Evolutionary conservation across 768 basidiomycete genomes (phyloP), one percentile per base, ranked within the genome.

Genomic region (Boletus edulis): DNA sequence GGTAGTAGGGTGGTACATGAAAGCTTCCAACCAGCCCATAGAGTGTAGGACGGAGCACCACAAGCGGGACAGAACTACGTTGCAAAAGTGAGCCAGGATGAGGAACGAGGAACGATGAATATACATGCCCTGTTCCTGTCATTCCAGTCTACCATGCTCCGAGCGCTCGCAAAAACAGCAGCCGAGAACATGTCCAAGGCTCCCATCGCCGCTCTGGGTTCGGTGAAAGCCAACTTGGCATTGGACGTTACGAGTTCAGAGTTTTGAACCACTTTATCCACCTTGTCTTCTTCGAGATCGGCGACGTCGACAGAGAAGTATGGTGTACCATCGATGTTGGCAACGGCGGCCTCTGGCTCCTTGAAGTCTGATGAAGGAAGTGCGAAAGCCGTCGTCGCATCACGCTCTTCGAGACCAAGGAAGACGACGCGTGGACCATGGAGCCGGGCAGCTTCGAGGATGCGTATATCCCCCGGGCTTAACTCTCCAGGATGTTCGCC

Each of bases 1-100:
- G 91, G 89, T 18, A 92, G 70, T 27, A 91, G 69, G 0, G 89
- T 80, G 7, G 80, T 75, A 69, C 96, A 99, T 5, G 82, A 79
- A 2, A 94, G 73, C 72, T 99, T 99, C 95, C 94, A 99, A 0
- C 96, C 96, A 4, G 84, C 94, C 96, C 96, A 98, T 61, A 91
- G 76, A 0, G 92, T 89, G 63, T 91, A 90, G 0, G 85, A 82
- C 3, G 80, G 79, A 0, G 86, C 81, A 4, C 94, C 94, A 68
- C 96, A 98, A 0, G 83, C 86, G 0, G 95, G 81, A 66, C 96
- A 98, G 69, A 91, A 95, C 92, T 94, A 57, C 5, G n/a, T 15
- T 46, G 18, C 39, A 22, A 3, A 18, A 46, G 37, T 54, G 37
- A 55, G 52, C 20, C n/a, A 0, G 54, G 22, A 31, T 5, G 43